Base-by-base conservation (phyloP, 2,329 filamentous ascomycete species). In the Monosporascus cannonballus region DNA sequence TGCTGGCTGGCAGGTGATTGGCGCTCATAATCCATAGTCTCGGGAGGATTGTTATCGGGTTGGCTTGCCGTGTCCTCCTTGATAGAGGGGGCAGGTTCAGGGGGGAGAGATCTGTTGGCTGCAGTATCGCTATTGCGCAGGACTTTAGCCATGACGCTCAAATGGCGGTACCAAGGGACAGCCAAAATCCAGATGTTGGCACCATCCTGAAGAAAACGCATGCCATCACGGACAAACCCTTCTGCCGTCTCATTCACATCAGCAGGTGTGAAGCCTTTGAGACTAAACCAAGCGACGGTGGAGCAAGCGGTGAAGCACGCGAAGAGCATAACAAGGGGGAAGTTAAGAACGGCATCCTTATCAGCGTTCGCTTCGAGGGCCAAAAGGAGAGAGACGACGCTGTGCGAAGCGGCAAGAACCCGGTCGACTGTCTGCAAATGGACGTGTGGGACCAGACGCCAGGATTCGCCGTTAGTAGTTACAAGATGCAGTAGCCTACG, bases 301-400 rank as follows among this genome's bases (percentile, higher is more conserved):
- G 80, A 80, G 55, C 80, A 80, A 2, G 80, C 79, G 0, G 80
- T 83, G 56, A 84, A 84, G 49, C 80, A 77, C 0, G 80, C 79
- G 64, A 84, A 84, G 14, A 84, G 71, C 81, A 84, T 84, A 56
- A 83, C 81, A 51, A 84, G 80, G 38, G 81, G 81, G 67, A 83
- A 81, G 66, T 77, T 82, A n/a, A 79, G 71, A n/a, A 77, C 72
- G 24, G 73, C 71, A 51, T 83, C 79, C 69, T 83, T 83, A 50
- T 84, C 80, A 1, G 76, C 71, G 9, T 79, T 79, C 11, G 73
- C 67, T 65, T 84, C 80, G 3, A 84, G 75, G 2, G 80, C 76
- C 4, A 75, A 71, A 20, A 84, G 70, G 51, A 83, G 74, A 6
- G 76, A 74, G 48, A 83, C 78, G 54, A 81, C 81, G 64, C 74